Conservation (phyloP, 1,284 basidiomycete species). For the Exobasidium cylindrosporum region DNA sequence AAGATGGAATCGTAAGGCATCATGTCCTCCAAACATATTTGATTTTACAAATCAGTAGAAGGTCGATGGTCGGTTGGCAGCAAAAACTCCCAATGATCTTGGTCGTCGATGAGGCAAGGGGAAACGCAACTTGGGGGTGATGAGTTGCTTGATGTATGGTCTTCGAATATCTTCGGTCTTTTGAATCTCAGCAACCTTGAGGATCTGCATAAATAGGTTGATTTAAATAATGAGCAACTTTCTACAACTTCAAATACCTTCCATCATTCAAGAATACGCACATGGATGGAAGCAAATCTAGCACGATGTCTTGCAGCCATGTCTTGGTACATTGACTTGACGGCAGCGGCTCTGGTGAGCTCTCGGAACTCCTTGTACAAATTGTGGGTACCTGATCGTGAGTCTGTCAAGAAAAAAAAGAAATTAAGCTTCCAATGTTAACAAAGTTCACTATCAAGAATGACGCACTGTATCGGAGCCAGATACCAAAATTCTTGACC, state of each 20-base stretch:
- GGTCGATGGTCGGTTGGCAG: constrained; percentile 57
- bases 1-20: too few species aligned
- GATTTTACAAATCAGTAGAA: constrained; percentile 57
- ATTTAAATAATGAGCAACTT: not conserved
- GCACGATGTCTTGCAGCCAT: constrained; percentile 99
- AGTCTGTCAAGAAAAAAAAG: constrained; percentile 54
- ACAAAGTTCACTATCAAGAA: not conserved
- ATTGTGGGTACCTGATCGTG: constrained; percentile 56
- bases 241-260: constrained; percentile 2
- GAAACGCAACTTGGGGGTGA: constrained; percentile 89
- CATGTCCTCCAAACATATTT: too few species aligned
- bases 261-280: constrained; percentile 59
- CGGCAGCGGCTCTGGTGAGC: constrained; percentile 87
- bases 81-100: constrained; percentile 56
- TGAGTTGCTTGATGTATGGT: constrained; percentile 90
- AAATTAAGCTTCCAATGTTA: not conserved
- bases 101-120: constrained; percentile 84
- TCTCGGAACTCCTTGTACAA: constrained; percentile 91
- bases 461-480: constrained; percentile 75
- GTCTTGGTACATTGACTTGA: constrained; percentile 97
- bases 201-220: constrained; percentile 59
- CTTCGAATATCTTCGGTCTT: constrained; percentile 84
- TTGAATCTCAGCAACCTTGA: constrained; percentile 88
- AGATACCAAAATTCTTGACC: constrained; percentile 99
- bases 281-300: constrained; percentile 94